Evolutionary conservation across 2,329 filamentous ascomycete genomes (phyloP).

Genomic region (Elsinoe batatas): DNA sequence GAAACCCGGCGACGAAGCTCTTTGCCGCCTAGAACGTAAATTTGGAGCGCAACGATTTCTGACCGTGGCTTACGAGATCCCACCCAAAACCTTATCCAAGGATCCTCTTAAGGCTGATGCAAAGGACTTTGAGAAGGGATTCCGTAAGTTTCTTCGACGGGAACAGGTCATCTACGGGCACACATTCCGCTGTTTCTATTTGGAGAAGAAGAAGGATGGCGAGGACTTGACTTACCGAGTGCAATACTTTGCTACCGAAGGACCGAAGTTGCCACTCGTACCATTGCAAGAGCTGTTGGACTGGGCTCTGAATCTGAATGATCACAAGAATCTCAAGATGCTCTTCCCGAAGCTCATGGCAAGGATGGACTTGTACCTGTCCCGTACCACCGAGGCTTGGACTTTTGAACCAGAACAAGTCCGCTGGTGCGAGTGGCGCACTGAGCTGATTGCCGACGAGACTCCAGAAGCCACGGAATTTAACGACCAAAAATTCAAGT

Average conservation of each 20-base stretch:
- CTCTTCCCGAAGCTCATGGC: conserved; percentile 34
- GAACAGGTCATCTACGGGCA: conserved; percentile 33
- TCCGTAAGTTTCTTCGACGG: conserved; percentile 26
- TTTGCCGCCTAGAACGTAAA: conserved; percentile 20
- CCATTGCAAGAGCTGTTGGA: conserved; percentile 27
- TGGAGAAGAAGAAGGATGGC: conserved; percentile 21
- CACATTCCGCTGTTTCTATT: conserved; percentile 32
- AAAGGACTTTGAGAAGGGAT: conserved; percentile 21
- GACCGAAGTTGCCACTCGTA: conserved; percentile 16
- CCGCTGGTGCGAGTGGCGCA: conserved; percentile 18
- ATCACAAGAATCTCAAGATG: conserved; percentile 17
- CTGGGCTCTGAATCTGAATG: conserved; percentile 33
- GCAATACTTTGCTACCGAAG: conserved; percentile 21
- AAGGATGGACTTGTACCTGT: conserved; percentile 34
- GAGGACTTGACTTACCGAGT: conserved; percentile 14
- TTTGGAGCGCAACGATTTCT: conserved; percentile 34
- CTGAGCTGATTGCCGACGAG: conserved; percentile 26
- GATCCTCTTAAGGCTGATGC: conserved; percentile 17
- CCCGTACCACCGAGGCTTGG: conserved; percentile 30
- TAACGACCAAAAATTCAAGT: conserved; percentile 26
- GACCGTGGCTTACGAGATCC: conserved; percentile 29
- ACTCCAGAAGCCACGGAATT: conserved; percentile 28
- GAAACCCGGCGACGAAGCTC: not conserved
- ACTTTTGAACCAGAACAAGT: conserved; percentile 32
- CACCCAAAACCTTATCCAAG: conserved; percentile 12